Base-by-base conservation (phyloP, 1,284 basidiomycete species). In the Butyriboletus appendiculatus region DNA sequence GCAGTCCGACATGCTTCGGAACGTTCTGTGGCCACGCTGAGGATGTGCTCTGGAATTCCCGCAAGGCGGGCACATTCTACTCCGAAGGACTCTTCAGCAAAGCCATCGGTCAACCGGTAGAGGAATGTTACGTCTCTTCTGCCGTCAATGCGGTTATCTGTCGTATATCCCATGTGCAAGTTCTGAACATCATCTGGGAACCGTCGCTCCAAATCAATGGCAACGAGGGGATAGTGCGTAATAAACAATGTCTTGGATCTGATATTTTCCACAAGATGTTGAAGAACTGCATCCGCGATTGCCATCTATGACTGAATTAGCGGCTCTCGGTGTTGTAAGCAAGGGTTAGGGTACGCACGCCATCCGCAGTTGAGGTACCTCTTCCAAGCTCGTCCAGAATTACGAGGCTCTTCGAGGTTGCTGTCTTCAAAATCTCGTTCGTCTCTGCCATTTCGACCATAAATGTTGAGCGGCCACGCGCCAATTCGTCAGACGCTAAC, bases 371-470 rank as follows among this genome's bases (percentile, higher is more conserved):
- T 0, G 88, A 88, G 0, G 92, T 94, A 10, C 92, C 92, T 40
- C 92, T 77, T 45, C 88, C 88, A n/a, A 90, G 79, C 64, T 91
- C 89, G 63, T 98, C 95, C 2, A 97, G 76, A 44, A 98, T 89
- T 11, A 97, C 91, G 7, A 96, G 76, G 50, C 90, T 91, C 39
- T 78, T 79, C 12, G 78, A 71, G 0, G 91, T 90, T 1, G 90
- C 88, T 15, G 82, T 78, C 38, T 84, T 80, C 16, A 98, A 73
- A 53, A 98, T 96, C 59, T 97, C 92, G 62, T 88, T 90, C 0
- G 96, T 98, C 70, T 98, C 96, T 9, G 87, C 81, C 76, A 98
- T 88, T 73, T 99, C 96, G 1, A 97, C 91, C 94, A 97, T 95
- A 66, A 96, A 96, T 0, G 95, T 98, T 2, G 91, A 94, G 22